phyloP scores from a whole-genome alignment of 2,329 filamentous ascomycete genomes.

The Colletotrichum lentis region DNA sequence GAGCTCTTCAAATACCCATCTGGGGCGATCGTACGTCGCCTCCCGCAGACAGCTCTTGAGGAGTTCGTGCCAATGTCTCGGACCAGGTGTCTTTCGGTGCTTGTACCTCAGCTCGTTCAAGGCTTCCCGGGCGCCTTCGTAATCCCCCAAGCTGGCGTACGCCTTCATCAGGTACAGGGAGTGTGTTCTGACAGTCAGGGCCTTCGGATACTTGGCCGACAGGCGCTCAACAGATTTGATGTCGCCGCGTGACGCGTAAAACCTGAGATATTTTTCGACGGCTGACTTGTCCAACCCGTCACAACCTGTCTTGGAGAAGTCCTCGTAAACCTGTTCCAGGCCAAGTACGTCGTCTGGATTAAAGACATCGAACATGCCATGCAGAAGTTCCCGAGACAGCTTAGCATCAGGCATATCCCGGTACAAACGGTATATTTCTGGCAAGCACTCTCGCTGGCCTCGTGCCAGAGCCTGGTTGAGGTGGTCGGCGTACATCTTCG shows the following conservation, averaged over 20 bases:
- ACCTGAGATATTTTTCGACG: constrained; percentile 59
- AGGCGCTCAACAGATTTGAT: constrained; percentile 55
- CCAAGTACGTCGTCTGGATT: constrained; percentile 50
- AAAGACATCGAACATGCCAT: constrained; percentile 56
- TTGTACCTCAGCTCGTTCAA: constrained; percentile 68
- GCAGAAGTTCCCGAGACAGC: constrained; percentile 52
- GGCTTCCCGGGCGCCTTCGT: constrained; percentile 64
- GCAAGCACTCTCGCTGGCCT: constrained; percentile 46
- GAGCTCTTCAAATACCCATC: constrained; percentile 70
- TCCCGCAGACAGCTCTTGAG: constrained; percentile 74
- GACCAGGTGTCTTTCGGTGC: constrained; percentile 65
- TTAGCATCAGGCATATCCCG: constrained; percentile 51
- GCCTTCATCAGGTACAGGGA: constrained; percentile 73
- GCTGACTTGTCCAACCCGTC: constrained; percentile 53
- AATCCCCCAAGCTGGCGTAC: constrained; percentile 73
- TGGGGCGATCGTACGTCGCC: constrained; percentile 71
- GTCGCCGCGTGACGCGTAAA: constrained; percentile 59
- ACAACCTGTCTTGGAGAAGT: constrained; percentile 55
- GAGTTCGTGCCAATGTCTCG: constrained; percentile 77
- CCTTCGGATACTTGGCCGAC: constrained; percentile 54
- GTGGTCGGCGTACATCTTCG: constrained; percentile 55
- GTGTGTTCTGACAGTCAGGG: constrained; percentile 42
- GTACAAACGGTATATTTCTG: constrained; percentile 57
- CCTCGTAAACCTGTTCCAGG: constrained; percentile 57
- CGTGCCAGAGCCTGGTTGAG: constrained; percentile 47